Evolutionary conservation across 2,329 filamentous ascomycete genomes (phyloP).

Genomic region (Neofusicoccum parvum): DNA sequence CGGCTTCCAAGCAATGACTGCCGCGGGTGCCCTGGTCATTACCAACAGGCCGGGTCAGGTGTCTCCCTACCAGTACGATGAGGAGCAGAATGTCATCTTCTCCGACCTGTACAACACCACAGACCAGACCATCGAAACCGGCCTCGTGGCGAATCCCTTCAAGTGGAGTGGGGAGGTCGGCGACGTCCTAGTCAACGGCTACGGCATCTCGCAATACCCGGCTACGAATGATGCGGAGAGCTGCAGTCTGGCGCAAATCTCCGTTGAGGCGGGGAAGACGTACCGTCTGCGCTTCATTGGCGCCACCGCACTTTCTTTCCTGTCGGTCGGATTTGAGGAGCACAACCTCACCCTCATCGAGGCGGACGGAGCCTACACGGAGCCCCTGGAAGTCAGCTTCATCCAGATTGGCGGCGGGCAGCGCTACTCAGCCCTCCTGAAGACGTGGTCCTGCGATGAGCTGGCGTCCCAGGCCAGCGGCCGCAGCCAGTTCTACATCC

Average conservation of each 20-base stretch:
- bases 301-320: slow-evolving; percentile 55
- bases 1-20: slow-evolving; percentile 62
- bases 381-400: slow-evolving; percentile 49
- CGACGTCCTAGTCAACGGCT: slow-evolving; percentile 61
- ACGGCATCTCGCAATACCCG: slow-evolving; percentile 43
- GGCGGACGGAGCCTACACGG: slow-evolving; percentile 58
- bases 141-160: slow-evolving; percentile 54
- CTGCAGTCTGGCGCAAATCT: slow-evolving; percentile 55
- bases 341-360: slow-evolving; percentile 64
- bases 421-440: slow-evolving; percentile 61
- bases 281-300: slow-evolving; percentile 66
- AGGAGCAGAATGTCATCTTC: slow-evolving; percentile 59
- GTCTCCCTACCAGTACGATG: slow-evolving; percentile 63
- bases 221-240: slow-evolving; percentile 33
- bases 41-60: slow-evolving; percentile 44
- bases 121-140: slow-evolving; percentile 55
- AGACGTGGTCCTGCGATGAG: slow-evolving; percentile 53
- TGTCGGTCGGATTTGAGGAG: slow-evolving; percentile 54
- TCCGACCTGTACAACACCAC: slow-evolving; percentile 61
- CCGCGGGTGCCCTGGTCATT: slow-evolving; percentile 62
- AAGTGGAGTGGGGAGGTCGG: slow-evolving; percentile 62
- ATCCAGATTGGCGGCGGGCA: slow-evolving; percentile 62
- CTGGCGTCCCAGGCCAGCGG: slow-evolving; percentile 35
- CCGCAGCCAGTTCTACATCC: slow-evolving; percentile 46
- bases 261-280: slow-evolving; percentile 61